Evolutionary conservation across 805 yeast species (phyloP).

Genomic region (Candida manassasensis): DNA sequence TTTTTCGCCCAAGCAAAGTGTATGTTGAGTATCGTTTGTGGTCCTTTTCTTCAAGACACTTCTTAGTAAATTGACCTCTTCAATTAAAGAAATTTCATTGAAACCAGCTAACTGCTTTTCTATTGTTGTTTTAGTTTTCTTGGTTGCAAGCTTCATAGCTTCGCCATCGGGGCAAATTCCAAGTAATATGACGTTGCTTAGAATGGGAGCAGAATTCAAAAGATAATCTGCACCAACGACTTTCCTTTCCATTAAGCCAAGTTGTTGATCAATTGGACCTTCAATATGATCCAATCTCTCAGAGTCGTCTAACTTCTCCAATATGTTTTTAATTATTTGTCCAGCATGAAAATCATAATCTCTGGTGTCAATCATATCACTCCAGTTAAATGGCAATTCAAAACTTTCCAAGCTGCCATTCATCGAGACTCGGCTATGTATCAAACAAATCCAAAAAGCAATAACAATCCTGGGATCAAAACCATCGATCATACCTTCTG

Average conservation of each 20-base stretch:
- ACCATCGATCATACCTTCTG: no score
- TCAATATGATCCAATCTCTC: no score
- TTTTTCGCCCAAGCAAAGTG: no score
- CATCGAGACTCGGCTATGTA: neutral
- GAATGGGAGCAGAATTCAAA: constrained; percentile 20
- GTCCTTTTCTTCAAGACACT: no score
- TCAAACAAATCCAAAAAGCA: constrained; percentile 3
- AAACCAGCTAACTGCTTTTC: no score
- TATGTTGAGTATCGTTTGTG: no score
- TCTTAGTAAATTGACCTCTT: no score
- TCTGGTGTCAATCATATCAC: neutral
- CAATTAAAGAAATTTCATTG: no score
- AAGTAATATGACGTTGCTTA: constrained; percentile 26
- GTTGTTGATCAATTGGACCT: constrained; percentile 16
- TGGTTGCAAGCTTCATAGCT: constrained; percentile 23
- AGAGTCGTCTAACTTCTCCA: no score
- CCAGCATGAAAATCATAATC: no score
- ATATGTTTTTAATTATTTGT: no score
- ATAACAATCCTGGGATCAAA: constrained; percentile 2
- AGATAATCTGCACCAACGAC: constrained; percentile 32
- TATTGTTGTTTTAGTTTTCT: no score
- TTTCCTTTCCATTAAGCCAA: constrained; percentile 25
- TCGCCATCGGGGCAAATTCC: constrained; percentile 19
- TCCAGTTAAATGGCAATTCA: constrained; percentile 4
- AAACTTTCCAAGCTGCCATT: neutral